Evolutionary conservation across 139 green algal genomes (phyloP), one percentile per base, ranked within the genome.

Genomic region (Eudorina sp.): DNA sequence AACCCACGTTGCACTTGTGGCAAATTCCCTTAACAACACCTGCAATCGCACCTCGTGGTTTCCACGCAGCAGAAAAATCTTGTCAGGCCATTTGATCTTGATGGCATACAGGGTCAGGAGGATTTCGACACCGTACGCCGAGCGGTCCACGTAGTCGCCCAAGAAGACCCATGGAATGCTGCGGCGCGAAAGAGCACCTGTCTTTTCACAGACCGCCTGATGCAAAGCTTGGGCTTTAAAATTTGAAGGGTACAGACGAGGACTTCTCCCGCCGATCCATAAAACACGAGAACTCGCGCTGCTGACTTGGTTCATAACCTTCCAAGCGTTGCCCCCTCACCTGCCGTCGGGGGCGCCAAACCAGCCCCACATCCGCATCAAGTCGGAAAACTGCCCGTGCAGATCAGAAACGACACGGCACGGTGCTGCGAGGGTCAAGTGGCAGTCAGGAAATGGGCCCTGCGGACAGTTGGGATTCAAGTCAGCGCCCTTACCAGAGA

Each of bases 101-200:
- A 85, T 55, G 4, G 79, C 60, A 29, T 62, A 74, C 40, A 85
- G 58, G 23, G 75, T 38, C 27, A 74, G 58, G 34, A 85, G 7
- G 31, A 85, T 58, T 58, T 85, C 58, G 34, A 23, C 36, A 38
- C 78, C 27, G 38, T 55, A 74, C 18, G 31, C 25, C 1, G 40
- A 62, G 40, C 79, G 79, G 79, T 85, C 79, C 40, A 74, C 55
- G 29, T 75, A 85, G 41, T 85, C 79, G 13, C 79, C 79, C 29
- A 85, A 25, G 79, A 85, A 85, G 7, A 85, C 79, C 58, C 55
- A 85, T 27, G 79, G 79, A 11, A 85, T 75, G 79, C 58, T 85
- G 76, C 53, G n/a, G 8, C 5, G 4, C 6, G 8, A 3, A 75
- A 75, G 27, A 40, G n/a, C 62, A 40, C 7, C 3, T 40, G 13